A percentile compares a stretch with the other conserved stretches of the same genome.
These are phyloP conservation scores for Striga asiatica DNA, from an alignment of 257 asterid species.

Conservation along the genomic window DNA sequence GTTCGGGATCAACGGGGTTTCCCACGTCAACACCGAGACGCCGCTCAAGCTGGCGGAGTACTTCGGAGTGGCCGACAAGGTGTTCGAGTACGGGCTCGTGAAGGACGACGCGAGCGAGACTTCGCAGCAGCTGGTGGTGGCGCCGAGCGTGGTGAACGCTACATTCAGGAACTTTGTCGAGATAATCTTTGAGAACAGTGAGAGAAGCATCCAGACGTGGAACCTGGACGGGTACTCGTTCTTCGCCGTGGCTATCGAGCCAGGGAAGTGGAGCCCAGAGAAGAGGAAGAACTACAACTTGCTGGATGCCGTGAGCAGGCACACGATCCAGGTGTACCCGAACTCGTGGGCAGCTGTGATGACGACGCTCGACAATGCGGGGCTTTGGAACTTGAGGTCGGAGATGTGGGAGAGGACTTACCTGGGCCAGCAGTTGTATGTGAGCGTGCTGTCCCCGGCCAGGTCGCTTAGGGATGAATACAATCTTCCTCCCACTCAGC, in stretches of 20 bases:
- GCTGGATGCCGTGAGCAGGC: constrained; percentile 40
- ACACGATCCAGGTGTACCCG: constrained; percentile 53
- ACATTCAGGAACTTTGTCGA: constrained; percentile 39
- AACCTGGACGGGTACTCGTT: constrained; percentile 48
- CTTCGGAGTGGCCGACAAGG: constrained; percentile 23
- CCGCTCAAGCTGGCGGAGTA: constrained; percentile 48
- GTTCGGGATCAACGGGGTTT: constrained; percentile 38
- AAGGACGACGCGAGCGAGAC: constrained; percentile 26
- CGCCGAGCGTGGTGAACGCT: constrained; percentile 34
- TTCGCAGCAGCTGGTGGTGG: not conserved
- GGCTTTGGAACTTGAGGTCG: constrained; percentile 52
- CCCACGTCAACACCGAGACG: constrained; percentile 32
- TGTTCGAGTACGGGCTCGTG: constrained; percentile 24
- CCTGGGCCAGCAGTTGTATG: constrained; percentile 43
- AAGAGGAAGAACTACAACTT: constrained; percentile 45
- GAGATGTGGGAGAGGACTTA: constrained; percentile 45
- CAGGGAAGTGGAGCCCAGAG: constrained; percentile 44
- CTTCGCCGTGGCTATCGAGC: constrained; percentile 44
- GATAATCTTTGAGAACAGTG: constrained; percentile 36
- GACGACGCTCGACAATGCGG: constrained; percentile 50
- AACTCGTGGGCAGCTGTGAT: constrained; percentile 46
- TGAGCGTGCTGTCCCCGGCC: constrained; percentile 35
- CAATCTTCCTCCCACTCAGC: constrained; percentile 25
- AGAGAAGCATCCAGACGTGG: constrained; percentile 43
- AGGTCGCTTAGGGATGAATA: constrained; percentile 42